Percentiles rank a stretch among this genome's conserved stretches.
These are phyloP conservation scores for Bryoerythrophyllum caledonicum DNA, from an alignment of 225 moss, liverwort and hornwort genomes.

Conservation along the genomic window DNA sequence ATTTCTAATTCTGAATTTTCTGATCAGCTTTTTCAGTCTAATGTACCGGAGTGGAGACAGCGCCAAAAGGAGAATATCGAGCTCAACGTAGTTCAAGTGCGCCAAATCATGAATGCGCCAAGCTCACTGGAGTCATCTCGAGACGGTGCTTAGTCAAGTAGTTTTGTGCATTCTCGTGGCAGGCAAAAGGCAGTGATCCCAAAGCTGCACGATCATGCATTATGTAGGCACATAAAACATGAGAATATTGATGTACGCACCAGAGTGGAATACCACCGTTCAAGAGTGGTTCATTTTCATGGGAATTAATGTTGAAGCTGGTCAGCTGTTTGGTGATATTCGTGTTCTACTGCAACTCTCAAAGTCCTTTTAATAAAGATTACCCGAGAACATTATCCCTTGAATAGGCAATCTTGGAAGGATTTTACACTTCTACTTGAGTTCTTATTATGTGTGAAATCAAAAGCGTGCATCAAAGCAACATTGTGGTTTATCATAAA, in stretches of 20 bases:
- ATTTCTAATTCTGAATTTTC: background rate
- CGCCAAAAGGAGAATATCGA: background rate
- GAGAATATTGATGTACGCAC: background rate
- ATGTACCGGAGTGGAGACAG: background rate
- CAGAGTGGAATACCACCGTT: background rate
- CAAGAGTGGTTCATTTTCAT: background rate
- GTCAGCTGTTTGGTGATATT: background rate
- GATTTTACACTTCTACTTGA: background rate
- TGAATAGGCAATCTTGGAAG: no score
- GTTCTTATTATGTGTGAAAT: no score
- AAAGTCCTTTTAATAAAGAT: background rate
- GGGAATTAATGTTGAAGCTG: background rate
- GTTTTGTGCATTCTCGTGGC: background rate
- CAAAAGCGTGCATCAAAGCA: background rate
- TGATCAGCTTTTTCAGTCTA: background rate
- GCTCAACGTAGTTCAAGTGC: background rate
- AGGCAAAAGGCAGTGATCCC: background rate
- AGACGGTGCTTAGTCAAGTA: background rate
- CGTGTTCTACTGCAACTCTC: background rate
- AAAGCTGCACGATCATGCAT: background rate
- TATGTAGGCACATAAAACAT: background rate
- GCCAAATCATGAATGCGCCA: background rate
- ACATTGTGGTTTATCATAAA: background rate
- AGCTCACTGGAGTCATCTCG: background rate
- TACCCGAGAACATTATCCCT: background rate